Evolutionary conservation across 495 filamentous ascomycete genomes (phyloP).

Genomic region (Aspergillus steynii): DNA sequence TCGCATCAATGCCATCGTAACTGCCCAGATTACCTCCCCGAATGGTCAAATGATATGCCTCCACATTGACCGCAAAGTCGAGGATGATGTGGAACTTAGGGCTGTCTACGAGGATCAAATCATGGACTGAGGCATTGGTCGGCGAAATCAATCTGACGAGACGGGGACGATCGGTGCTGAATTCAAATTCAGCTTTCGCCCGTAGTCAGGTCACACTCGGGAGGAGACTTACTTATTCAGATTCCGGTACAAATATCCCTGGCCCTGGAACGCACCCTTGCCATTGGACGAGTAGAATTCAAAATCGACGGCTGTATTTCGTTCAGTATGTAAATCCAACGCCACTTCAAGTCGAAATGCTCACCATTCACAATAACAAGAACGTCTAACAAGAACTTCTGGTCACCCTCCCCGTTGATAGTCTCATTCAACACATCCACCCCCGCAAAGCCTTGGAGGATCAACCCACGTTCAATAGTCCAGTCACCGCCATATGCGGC

Average conservation of each 20-base stretch:
- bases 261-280: constrained; percentile 45
- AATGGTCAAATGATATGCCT: constrained; percentile 46
- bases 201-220: neutral
- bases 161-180: constrained; percentile 30
- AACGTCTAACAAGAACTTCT: constrained; percentile 29
- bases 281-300: constrained; percentile 46
- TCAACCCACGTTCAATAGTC: constrained; percentile 32
- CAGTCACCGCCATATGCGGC: constrained; percentile 34
- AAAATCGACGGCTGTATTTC: constrained; percentile 34
- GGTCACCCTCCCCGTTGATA: constrained; percentile 38
- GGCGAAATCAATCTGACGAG: constrained; percentile 35
- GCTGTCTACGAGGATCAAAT: constrained; percentile 46
- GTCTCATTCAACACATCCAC: constrained; percentile 37
- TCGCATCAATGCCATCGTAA: constrained; percentile 45
- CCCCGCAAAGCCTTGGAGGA: constrained; percentile 29
- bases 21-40: constrained; percentile 43
- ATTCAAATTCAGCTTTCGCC: neutral
- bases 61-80: constrained; percentile 42
- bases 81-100: constrained; percentile 46
- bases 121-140: constrained; percentile 43
- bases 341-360: neutral
- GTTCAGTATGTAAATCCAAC: too few relatives aligned
- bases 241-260: constrained; percentile 42
- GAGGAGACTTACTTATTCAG: constrained; percentile 20
- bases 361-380: constrained; percentile 32